A percentile compares a stretch with the other conserved stretches of the same genome.
These are phyloP conservation scores for Tephrocybe sp. DNA, from an alignment of 768 basidiomycete species.

Conservation along the genomic window DNA sequence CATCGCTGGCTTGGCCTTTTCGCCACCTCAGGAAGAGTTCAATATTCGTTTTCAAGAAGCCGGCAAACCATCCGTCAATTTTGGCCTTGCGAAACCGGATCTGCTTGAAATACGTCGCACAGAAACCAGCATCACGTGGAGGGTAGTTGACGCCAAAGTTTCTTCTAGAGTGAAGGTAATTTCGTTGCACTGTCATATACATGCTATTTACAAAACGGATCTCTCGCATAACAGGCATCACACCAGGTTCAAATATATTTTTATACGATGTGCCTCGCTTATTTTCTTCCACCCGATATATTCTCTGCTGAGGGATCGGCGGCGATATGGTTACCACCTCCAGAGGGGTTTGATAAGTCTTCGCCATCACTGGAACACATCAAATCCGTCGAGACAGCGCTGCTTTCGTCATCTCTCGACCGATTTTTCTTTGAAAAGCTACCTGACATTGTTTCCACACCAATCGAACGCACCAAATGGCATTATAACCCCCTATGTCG, in stretches of 20 bases:
- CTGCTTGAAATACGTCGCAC: slow-evolving; percentile 41
- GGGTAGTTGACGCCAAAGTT: slow-evolving; percentile 49
- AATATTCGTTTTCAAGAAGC: slow-evolving; percentile 29
- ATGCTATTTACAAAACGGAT: not conserved
- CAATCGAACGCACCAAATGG: slow-evolving; percentile 38
- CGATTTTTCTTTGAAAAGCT: slow-evolving; percentile 42
- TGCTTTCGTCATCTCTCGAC: slow-evolving; percentile 40
- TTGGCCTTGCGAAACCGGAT: slow-evolving; percentile 49
- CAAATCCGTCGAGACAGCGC: slow-evolving; percentile 35
- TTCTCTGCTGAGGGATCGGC: slow-evolving; percentile 34
- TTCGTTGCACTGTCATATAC: not conserved
- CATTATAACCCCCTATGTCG: slow-evolving; percentile 50
- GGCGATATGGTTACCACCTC: slow-evolving; percentile 47
- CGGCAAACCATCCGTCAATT: slow-evolving; percentile 32
- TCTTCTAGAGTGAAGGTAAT: slow-evolving; percentile 45
- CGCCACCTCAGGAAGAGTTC: slow-evolving; percentile 37
- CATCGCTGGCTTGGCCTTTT: slow-evolving; percentile 40
- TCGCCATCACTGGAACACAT: slow-evolving; percentile 30
- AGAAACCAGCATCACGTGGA: slow-evolving; percentile 36
- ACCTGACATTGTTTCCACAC: slow-evolving; percentile 35
- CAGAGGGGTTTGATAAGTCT: slow-evolving; percentile 34
- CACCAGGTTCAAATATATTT: slow-evolving; percentile 54
- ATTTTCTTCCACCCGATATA: slow-evolving; percentile 32
- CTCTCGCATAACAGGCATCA: slow-evolving; percentile 32
- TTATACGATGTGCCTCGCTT: slow-evolving; percentile 42